These are phyloP conservation scores for Cercospora sp. DNA, from an alignment of 2,329 filamentous ascomycete species.

Conservation along the genomic window DNA sequence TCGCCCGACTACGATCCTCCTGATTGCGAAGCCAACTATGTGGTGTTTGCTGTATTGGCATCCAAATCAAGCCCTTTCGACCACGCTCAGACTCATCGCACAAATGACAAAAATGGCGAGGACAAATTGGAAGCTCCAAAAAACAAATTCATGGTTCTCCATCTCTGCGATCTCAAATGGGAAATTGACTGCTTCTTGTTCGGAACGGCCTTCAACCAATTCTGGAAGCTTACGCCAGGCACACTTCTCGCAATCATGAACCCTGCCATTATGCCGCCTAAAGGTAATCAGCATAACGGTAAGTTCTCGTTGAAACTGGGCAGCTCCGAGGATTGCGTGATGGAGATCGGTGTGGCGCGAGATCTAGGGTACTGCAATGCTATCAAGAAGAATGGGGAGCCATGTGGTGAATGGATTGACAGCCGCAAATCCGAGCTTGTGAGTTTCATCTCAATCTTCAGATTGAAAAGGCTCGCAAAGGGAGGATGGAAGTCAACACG, in stretches of 20 bases:
- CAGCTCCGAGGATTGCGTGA: slow-evolving; percentile 81
- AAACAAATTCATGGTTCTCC: slow-evolving; percentile 91
- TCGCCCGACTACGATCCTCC: slow-evolving; percentile 76
- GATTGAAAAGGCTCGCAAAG: slow-evolving; percentile 67
- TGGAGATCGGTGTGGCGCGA: slow-evolving; percentile 81
- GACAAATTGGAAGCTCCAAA: slow-evolving; percentile 52
- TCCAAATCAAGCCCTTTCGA: slow-evolving; percentile 80
- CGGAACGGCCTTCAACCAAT: slow-evolving; percentile 82
- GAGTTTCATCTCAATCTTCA: slow-evolving; percentile 88
- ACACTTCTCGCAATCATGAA: slow-evolving; percentile 91
- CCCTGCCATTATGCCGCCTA: slow-evolving; percentile 85
- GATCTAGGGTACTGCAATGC: slow-evolving; percentile 89
- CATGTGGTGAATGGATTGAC: slow-evolving; percentile 84
- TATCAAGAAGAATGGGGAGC: slow-evolving; percentile 77
- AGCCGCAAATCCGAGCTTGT: slow-evolving; percentile 85
- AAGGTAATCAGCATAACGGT: slow-evolving; percentile 72
- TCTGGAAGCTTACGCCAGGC: slow-evolving; percentile 92
- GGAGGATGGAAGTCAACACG: slow-evolving; percentile 77
- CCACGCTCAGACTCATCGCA: slow-evolving; percentile 51
- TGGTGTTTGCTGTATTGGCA: slow-evolving; percentile 84
- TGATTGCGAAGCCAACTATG: slow-evolving; percentile 83
- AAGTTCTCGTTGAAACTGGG: slow-evolving; percentile 83
- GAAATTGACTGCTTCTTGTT: slow-evolving; percentile 92
- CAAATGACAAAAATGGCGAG: slow-evolving; percentile 52
- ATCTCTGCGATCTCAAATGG: slow-evolving; percentile 83